These are phyloP conservation scores for Geotrichum macrosporum DNA, from an alignment of 1,139 yeast genomes.

Conservation along the genomic window DNA sequence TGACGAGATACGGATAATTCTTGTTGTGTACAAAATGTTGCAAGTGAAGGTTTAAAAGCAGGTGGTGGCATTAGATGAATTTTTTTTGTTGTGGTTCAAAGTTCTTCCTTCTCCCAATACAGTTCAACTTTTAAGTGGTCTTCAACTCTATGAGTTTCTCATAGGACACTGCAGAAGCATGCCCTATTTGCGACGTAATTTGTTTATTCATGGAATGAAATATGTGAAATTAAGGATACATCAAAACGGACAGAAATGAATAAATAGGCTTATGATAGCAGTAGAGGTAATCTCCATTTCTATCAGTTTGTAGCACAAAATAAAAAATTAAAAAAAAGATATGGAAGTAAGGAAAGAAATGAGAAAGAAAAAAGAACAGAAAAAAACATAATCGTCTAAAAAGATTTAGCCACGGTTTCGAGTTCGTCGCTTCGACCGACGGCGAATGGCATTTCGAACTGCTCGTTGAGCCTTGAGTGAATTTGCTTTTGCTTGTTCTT, in stretches of 20 bases:
- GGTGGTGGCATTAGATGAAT: too few species aligned
- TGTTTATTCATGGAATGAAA: not conserved
- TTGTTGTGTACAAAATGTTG: too few species aligned
- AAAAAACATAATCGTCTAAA: not conserved
- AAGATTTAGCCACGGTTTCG: conserved; percentile 1
- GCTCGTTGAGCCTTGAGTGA: conserved; percentile 16
- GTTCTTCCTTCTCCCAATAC: too few species aligned
- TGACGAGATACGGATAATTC: too few species aligned
- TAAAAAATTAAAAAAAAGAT: conserved; percentile 2
- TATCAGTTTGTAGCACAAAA: not conserved
- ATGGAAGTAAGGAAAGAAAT: not conserved
- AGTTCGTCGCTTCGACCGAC: conserved; percentile 12
- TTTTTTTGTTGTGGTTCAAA: too few species aligned
- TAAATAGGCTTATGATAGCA: conserved; percentile 7
- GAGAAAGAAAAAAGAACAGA: not conserved
- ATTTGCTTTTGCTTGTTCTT: conserved; percentile 10
- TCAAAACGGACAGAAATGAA: not conserved
- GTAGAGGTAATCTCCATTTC: conserved; percentile 6
- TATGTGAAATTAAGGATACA: not conserved
- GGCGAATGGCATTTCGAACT: conserved; percentile 14
- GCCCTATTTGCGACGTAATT: not conserved
- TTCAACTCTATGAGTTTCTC: too few species aligned
- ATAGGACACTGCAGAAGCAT: too few species aligned
- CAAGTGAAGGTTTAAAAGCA: too few species aligned
- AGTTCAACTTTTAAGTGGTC: too few species aligned